A percentile compares a stretch with the other conserved stretches of the same genome.
Conservation (phyloP, 2,329 filamentous ascomycete species). For the Monilinia aucupariae region DNA sequence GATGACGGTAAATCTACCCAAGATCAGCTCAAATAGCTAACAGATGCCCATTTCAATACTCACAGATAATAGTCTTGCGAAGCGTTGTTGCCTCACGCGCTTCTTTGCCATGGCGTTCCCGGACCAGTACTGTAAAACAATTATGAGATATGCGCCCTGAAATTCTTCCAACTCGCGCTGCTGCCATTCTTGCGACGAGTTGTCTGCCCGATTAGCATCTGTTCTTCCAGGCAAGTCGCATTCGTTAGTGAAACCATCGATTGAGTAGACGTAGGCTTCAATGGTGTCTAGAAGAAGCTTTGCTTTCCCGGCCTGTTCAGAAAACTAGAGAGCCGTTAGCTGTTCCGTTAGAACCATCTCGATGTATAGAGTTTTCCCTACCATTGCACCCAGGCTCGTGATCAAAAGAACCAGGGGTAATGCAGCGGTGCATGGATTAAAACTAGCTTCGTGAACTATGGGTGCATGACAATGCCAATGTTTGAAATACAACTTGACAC, state of each 20-base stretch:
- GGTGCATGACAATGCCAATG: constrained; percentile 35
- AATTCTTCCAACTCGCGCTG: constrained; percentile 33
- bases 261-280: constrained; percentile 30
- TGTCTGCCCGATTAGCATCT: constrained; percentile 26
- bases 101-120: constrained; percentile 30
- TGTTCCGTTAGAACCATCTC: constrained; percentile 7
- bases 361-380: constrained; percentile 15
- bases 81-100: constrained; percentile 32
- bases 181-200: constrained; percentile 30
- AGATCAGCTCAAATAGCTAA: background rate
- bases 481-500: constrained; percentile 32
- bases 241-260: constrained; percentile 30
- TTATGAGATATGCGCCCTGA: constrained; percentile 34
- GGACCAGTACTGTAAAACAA: constrained; percentile 34
- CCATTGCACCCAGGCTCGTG: constrained; percentile 34
- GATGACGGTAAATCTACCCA: constrained; percentile 30
- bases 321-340: constrained; percentile 25
- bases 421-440: constrained; percentile 31
- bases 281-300: constrained; percentile 30
- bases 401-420: constrained; percentile 31
- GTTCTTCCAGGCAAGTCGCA: constrained; percentile 30
- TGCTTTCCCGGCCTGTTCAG: constrained; percentile 24
- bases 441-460: constrained; percentile 33
- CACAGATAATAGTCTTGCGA: constrained; percentile 30
- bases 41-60: constrained; percentile 9